These are phyloP conservation scores for Butyriboletus loyo DNA, from an alignment of 768 basidiomycete species.

Conservation along the genomic window DNA sequence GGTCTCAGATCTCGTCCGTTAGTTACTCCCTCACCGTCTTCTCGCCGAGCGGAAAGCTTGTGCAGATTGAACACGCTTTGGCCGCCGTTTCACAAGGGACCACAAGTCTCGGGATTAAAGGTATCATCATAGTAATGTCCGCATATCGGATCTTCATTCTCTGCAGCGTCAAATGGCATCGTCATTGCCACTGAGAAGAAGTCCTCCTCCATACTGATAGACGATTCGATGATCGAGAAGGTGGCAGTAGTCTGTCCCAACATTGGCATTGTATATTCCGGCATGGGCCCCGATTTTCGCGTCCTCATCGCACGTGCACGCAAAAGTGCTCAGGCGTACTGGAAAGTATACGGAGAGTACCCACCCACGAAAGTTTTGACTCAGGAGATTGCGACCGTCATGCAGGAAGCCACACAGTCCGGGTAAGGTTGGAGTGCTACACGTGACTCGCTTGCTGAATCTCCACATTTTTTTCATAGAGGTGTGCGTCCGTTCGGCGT, in stretches of 20 bases:
- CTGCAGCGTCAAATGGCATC: conserved; percentile 93
- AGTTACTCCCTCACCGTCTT: conserved; percentile 99
- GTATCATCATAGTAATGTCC: conserved; percentile 44
- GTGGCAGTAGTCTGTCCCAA: conserved; percentile 97
- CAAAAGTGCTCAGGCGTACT: conserved; percentile 98
- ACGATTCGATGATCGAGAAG: conserved; percentile 97
- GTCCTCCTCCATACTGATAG: conserved; percentile 94
- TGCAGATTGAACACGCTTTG: conserved; percentile 99
- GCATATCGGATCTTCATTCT: conserved; percentile 16
- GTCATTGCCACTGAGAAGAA: conserved; percentile 99
- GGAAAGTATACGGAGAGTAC: conserved; percentile 99
- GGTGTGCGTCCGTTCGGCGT: conserved; percentile 99
- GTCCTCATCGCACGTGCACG: conserved; percentile 91
- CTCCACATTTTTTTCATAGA: conserved; percentile 49
- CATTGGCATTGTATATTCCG: conserved; percentile 99
- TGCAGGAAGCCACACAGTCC: conserved; percentile 99
- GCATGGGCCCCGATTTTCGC: conserved; percentile 99
- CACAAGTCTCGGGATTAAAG: conserved; percentile 98
- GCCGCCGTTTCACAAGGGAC: conserved; percentile 95
- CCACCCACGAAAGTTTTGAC: conserved; percentile 95
- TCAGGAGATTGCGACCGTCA: conserved; percentile 95
- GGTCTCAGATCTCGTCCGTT: conserved; percentile 19
- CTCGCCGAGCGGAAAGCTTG: conserved; percentile 97
- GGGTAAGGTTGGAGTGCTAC: conserved; percentile 58
- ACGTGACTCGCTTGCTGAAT: conserved; percentile 26